Conservation (phyloP, 306 rosid genomes). For the Mucuna pruriens region DNA sequence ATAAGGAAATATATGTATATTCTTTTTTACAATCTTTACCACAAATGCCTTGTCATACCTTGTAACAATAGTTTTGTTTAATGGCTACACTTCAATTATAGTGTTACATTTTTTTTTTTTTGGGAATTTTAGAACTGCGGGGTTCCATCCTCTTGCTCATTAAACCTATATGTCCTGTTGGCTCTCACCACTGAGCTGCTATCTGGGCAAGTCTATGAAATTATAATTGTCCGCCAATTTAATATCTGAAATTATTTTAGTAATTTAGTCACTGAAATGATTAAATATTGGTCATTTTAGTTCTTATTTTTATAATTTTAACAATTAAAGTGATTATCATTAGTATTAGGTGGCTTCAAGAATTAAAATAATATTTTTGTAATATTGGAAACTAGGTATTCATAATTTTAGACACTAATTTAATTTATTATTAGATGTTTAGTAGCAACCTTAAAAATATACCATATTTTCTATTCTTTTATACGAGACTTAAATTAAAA, state of each 20-base stretch:
- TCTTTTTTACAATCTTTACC: constrained; percentile 48
- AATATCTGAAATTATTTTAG: too few species aligned
- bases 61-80: constrained; percentile 43
- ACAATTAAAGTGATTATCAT: neutral
- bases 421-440: neutral
- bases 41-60: constrained; percentile 31
- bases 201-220: too few species aligned
- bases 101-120: neutral
- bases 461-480: too few species aligned
- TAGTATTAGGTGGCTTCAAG: neutral
- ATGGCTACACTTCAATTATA: constrained; percentile 22
- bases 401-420: neutral
- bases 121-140: neutral
- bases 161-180: neutral
- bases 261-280: neutral
- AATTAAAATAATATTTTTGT: neutral
- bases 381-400: neutral
- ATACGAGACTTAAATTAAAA: too few species aligned
- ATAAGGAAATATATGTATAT: constrained; percentile 50
- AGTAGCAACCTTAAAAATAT: neutral
- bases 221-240: too few species aligned
- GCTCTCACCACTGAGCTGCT: neutral
- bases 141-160: neutral
- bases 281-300: neutral
- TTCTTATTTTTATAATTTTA: neutral